Evolutionary conservation across 441 rosid genomes (phyloP).

Genomic region (Croton laevigatus): DNA sequence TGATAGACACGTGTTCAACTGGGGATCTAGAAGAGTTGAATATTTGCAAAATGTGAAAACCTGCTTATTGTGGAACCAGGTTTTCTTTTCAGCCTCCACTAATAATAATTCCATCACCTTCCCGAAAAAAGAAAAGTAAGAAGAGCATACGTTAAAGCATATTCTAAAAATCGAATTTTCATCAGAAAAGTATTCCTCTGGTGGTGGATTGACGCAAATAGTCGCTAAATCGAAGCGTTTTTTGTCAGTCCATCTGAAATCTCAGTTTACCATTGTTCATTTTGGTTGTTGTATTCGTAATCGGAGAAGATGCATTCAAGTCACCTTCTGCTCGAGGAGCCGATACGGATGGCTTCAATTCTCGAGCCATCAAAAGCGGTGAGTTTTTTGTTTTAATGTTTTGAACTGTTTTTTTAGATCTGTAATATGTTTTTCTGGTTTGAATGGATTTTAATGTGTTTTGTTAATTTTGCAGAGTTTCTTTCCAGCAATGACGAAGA

Average conservation of each 20-base stretch:
- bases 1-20: not conserved
- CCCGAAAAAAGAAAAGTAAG: not conserved
- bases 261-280: not conserved
- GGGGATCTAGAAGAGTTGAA: slow-evolving; percentile 11
- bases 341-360: slow-evolving; percentile 95
- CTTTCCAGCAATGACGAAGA: slow-evolving; percentile 95
- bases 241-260: not conserved
- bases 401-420: not conserved
- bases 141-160: not conserved
- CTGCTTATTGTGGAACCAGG: not conserved
- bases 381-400: slow-evolving; percentile 24
- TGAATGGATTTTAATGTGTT: slow-evolving; percentile 6
- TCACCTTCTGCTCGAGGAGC: slow-evolving; percentile 92
- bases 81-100: not conserved
- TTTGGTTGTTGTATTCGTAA: not conserved
- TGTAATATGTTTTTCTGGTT: not conserved
- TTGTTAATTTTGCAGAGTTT: slow-evolving; percentile 51
- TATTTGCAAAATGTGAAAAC: not conserved
- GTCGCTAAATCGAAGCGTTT: not conserved
- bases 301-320: slow-evolving; percentile 70
- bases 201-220: slow-evolving; percentile 10
- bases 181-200: not conserved
- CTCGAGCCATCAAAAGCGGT: slow-evolving; percentile 90
- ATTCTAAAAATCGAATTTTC: not conserved
- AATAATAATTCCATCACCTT: not conserved